Evolutionary conservation across 164 flowering plant genomes (phyloP).

Genomic region (Malania oleifera): DNA sequence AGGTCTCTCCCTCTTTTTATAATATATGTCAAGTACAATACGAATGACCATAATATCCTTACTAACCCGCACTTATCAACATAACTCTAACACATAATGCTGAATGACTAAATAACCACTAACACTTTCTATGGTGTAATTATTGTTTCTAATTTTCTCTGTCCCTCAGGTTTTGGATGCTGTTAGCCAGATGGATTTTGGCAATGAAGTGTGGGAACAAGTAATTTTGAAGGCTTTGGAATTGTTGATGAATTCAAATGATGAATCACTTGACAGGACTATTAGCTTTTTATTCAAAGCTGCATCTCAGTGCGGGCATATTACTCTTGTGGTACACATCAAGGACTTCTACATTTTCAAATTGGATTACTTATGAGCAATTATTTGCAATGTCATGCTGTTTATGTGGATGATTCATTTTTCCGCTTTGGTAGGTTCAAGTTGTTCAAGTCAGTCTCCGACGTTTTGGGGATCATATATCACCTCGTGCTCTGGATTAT

Average conservation of each 20-base stretch:
- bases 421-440: neutral
- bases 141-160: too few relatives aligned
- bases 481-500: neutral
- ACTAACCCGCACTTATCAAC: too few relatives aligned
- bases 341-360: neutral
- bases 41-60: too few relatives aligned
- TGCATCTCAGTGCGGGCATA: neutral
- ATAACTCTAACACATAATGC: too few relatives aligned
- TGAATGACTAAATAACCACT: too few relatives aligned
- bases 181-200: neutral
- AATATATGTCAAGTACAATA: too few relatives aligned
- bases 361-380: neutral
- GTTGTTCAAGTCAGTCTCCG: neutral
- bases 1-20: too few relatives aligned
- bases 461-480: neutral
- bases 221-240: neutral
- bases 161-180: conserved; percentile 3
- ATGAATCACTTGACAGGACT: neutral
- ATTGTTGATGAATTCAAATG: neutral
- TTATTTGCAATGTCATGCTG: neutral
- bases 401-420: neutral
- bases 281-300: neutral
- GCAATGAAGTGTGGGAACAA: neutral
- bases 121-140: too few relatives aligned
- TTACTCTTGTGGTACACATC: neutral